These are phyloP conservation scores for Leptographium procerum DNA, from an alignment of 2,329 filamentous ascomycete species.

Conservation along the genomic window DNA sequence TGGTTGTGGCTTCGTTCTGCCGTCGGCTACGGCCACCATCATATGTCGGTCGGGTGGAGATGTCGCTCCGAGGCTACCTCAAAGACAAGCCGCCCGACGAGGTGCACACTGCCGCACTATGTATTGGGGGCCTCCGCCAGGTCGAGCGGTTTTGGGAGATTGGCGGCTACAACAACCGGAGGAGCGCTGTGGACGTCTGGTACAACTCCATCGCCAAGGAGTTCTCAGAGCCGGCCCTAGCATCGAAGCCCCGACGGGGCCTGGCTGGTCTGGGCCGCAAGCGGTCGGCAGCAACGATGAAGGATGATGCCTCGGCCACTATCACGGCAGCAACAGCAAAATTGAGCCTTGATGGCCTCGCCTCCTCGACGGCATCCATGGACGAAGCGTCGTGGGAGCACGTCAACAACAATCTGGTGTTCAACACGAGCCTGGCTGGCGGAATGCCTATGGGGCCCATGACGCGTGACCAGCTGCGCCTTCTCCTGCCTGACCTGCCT, in stretches of 20 bases:
- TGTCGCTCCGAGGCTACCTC: slow-evolving; percentile 51
- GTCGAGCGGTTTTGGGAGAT: slow-evolving; percentile 56
- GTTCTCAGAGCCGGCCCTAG: slow-evolving; percentile 24
- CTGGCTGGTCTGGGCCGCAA: slow-evolving; percentile 45
- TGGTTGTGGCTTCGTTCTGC: slow-evolving; percentile 54
- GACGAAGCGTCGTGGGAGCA: slow-evolving; percentile 13
- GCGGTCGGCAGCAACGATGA: slow-evolving; percentile 34
- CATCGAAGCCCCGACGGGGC: slow-evolving; percentile 36
- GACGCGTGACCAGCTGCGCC: slow-evolving; percentile 35
- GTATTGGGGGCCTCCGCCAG: slow-evolving; percentile 49
- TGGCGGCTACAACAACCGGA: slow-evolving; percentile 51
- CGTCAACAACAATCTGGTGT: slow-evolving; percentile 34
- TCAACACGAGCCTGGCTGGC: slow-evolving; percentile 46
- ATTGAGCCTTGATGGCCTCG: neutral
- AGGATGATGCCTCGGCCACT: slow-evolving; percentile 9
- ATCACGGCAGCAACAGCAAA: neutral
- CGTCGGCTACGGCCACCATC: slow-evolving; percentile 51
- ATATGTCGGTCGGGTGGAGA: slow-evolving; percentile 51
- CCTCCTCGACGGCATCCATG: slow-evolving; percentile 4
- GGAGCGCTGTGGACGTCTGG: slow-evolving; percentile 49
- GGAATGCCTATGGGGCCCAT: slow-evolving; percentile 53
- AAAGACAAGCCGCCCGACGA: slow-evolving; percentile 52
- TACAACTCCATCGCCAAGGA: slow-evolving; percentile 40
- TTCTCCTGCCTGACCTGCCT: slow-evolving; percentile 44
- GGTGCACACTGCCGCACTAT: slow-evolving; percentile 48